Evolutionary conservation across 2,329 filamentous ascomycete genomes (phyloP), one percentile per base, ranked within the genome.

Genomic region (Pyrenochaeta sp.): DNA sequence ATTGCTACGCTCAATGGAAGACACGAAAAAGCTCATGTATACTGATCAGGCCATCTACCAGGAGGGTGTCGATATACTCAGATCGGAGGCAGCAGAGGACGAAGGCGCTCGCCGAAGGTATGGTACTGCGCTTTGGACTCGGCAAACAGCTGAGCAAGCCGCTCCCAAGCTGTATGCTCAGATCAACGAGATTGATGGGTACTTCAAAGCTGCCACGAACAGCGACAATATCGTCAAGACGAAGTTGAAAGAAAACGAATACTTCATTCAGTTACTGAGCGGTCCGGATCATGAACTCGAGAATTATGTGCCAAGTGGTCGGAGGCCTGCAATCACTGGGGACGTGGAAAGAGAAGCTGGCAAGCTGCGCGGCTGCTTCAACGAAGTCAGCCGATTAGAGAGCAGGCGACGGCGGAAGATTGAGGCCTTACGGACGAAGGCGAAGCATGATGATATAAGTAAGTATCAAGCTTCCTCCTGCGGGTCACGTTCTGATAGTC

Each of bases 1-100:
- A 28, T 80, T 98, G 0, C 87, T 91, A 51, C 86, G 88, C 52
- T 92, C 91, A 5, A 91, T 98, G 61, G 89, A 91, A 5, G 94
- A 98, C 64, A 96, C 93, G 1, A 90, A 93, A 48, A 97, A 94
- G 76, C 81, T 99, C n/a, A 92, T 95, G 66, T 83, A 88, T 0
- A 90, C 89, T 48, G 93, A 97, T 72, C 81, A 88, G 52, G 85
- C 88, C 0, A 85, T 92, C 0, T 98, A 95, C 61, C 88, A 91
- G 44, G 94, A 98, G 77, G 94, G 92, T 0, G 88, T 90, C 34
- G 88, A 91, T 13, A 83, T 95, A 0, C 80, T 99, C 0, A 85
- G 87, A 1, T 87, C 90, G 0, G 95, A 99, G 77, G 88, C 90
- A 58, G 89, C 90, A 15, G 94, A 98, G 72, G 94, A 99, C 66